Evolutionary conservation across 2,329 filamentous ascomycete genomes (phyloP).

Genomic region (Colletotrichum simmondsii): DNA sequence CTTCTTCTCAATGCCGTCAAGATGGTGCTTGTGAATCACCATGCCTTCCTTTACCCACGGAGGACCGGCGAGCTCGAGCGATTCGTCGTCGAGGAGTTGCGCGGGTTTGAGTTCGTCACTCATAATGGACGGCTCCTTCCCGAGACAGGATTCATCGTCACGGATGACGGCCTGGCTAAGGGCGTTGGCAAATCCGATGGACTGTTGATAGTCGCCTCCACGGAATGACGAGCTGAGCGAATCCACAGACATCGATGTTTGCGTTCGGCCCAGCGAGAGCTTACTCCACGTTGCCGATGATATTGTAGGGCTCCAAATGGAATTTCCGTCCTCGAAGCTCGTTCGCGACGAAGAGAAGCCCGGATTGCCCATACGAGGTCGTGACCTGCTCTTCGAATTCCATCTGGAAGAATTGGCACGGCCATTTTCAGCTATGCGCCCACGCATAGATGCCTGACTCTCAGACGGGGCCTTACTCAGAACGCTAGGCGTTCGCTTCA

Average conservation of each 20-base stretch:
- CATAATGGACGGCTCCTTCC: constrained; percentile 59
- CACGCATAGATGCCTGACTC: constrained; percentile 74
- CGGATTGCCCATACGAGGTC: constrained; percentile 78
- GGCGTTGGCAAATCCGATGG: constrained; percentile 96
- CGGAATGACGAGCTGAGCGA: constrained; percentile 84
- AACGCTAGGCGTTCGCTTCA: constrained; percentile 89
- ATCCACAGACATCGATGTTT: constrained; percentile 92
- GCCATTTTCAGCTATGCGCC: constrained; percentile 72
- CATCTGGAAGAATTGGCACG: constrained; percentile 73
- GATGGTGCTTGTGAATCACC: constrained; percentile 94
- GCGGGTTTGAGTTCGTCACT: constrained; percentile 70
- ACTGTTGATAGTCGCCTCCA: constrained; percentile 89
- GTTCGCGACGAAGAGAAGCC: constrained; percentile 92
- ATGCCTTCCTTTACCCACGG: constrained; percentile 99
- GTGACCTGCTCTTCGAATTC: constrained; percentile 86
- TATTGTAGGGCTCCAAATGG: constrained; percentile 85
- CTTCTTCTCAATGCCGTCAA: constrained; percentile 90
- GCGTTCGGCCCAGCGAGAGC: constrained; percentile 89
- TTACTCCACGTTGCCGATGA: constrained; percentile 97
- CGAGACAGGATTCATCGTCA: constrained; percentile 74
- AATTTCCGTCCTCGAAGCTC: constrained; percentile 90
- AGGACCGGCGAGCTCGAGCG: constrained; percentile 89
- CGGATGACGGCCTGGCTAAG: constrained; percentile 96
- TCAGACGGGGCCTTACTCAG: constrained; percentile 95
- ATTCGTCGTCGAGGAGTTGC: constrained; percentile 89